Evolutionary conservation across 23 red algal species (phyloP).

Genomic region (Cyanidiococcus yangmingshanensis): DNA sequence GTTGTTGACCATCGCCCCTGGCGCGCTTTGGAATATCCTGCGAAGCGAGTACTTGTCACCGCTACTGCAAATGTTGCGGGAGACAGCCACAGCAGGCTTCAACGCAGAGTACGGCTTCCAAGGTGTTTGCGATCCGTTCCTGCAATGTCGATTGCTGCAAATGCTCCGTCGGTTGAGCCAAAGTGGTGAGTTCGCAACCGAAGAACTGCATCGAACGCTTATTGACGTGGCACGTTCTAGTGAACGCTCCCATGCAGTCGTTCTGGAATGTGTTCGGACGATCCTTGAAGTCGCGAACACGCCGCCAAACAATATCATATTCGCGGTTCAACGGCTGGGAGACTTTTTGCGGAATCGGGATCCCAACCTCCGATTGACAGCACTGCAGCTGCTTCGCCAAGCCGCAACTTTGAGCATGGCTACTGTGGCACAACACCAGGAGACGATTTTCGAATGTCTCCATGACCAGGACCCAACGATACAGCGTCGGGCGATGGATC

Average conservation of each 20-base stretch:
- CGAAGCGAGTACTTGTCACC: neutral
- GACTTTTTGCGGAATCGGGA: constrained; percentile 64
- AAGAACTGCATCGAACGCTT: constrained; percentile 36
- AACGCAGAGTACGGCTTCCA: constrained; percentile 22
- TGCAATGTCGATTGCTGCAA: constrained; percentile 43
- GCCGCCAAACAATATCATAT: constrained; percentile 20
- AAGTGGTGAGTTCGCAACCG: constrained; percentile 7
- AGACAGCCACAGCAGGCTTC: constrained; percentile 14
- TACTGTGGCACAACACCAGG: constrained; percentile 34
- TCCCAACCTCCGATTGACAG: constrained; percentile 68
- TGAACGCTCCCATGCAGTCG: constrained; percentile 42
- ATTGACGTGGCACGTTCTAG: constrained; percentile 45
- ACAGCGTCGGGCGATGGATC: constrained; percentile 44
- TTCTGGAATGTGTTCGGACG: constrained; percentile 74
- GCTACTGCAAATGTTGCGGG: constrained; percentile 12
- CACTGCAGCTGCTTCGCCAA: constrained; percentile 43
- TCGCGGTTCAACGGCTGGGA: constrained; percentile 32
- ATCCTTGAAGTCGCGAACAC: constrained; percentile 32
- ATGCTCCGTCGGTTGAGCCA: constrained; percentile 33
- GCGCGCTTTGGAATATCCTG: constrained; percentile 5
- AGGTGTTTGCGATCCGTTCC: constrained; percentile 53
- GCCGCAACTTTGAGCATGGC: constrained; percentile 27
- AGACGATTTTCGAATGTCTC: constrained; percentile 59
- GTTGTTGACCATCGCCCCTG: constrained; percentile 30
- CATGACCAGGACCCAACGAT: constrained; percentile 68